These are phyloP conservation scores for Fusarium pseudonygamai DNA, from an alignment of 2,329 filamentous ascomycete genomes.

Conservation along the genomic window DNA sequence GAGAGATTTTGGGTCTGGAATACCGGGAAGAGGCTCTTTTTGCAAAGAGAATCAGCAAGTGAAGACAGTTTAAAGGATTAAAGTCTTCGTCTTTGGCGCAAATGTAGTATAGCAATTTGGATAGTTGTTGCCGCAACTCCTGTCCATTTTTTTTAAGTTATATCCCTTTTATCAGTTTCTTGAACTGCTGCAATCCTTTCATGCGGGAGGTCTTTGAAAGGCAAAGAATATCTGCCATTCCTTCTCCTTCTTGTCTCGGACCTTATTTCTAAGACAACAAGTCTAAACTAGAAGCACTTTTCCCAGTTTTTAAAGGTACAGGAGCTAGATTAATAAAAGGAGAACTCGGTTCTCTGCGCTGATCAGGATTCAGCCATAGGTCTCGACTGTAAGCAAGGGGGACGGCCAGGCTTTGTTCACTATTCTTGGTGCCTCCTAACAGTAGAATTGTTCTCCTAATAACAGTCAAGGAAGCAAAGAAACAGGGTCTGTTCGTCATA, in stretches of 20 bases:
- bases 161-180: fast-evolving
- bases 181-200: neutral
- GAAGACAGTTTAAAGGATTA: fast-evolving
- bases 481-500: fast-evolving
- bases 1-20: fast-evolving
- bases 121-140: neutral
- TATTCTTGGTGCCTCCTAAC: neutral
- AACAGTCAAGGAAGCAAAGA: fast-evolving
- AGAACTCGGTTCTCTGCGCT: neutral
- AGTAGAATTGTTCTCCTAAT: neutral
- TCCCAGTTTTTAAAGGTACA: no score
- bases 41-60: fast-evolving
- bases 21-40: fast-evolving
- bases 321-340: neutral
- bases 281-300: no score
- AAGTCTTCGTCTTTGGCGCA: fast-evolving
- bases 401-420: no score
- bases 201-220: fast-evolving
- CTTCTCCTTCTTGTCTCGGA: neutral
- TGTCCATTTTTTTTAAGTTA: fast-evolving
- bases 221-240: fast-evolving
- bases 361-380: fast-evolving
- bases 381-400: neutral
- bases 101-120: fast-evolving
- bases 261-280: neutral